Evolutionary conservation across 2,329 filamentous ascomycete genomes (phyloP).

Genomic region (Clonostachys rosea): DNA sequence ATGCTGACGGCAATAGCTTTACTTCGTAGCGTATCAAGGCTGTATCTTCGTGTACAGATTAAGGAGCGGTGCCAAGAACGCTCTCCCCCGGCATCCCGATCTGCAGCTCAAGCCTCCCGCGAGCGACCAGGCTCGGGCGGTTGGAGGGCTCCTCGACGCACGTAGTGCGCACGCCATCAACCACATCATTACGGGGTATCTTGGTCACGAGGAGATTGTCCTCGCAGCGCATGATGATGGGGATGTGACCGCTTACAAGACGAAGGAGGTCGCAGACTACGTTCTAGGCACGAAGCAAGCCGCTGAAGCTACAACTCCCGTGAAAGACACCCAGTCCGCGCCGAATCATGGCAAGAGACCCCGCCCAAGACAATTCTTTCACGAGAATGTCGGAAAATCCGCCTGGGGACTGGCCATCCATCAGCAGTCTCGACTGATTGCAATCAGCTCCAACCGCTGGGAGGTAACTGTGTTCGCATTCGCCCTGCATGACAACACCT

Average conservation of each 20-base stretch:
- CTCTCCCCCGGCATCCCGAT: constrained; percentile 41
- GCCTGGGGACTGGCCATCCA: constrained; percentile 91
- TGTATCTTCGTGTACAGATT: constrained; percentile 54
- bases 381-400: constrained; percentile 69
- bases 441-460: constrained; percentile 72
- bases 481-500: constrained; percentile 19
- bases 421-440: constrained; percentile 74
- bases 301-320: background rate
- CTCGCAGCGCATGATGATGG: constrained; percentile 69
- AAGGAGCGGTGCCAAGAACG: constrained; percentile 34
- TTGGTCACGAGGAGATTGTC: constrained; percentile 67
- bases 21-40: constrained; percentile 54
- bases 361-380: constrained; percentile 54
- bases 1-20: constrained; percentile 34
- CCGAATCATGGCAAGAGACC: constrained; percentile 6
- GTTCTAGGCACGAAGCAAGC: constrained; percentile 21
- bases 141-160: constrained; percentile 49
- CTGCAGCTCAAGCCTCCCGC: constrained; percentile 41
- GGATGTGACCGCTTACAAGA: constrained; percentile 69
- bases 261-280: constrained; percentile 41
- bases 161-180: constrained; percentile 59
- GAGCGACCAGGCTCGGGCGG: constrained; percentile 28
- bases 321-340: constrained; percentile 1
- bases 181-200: constrained; percentile 61
- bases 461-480: constrained; percentile 50